Conservation (phyloP, 2,329 filamentous ascomycete genomes). For the Fusarium sp. region DNA sequence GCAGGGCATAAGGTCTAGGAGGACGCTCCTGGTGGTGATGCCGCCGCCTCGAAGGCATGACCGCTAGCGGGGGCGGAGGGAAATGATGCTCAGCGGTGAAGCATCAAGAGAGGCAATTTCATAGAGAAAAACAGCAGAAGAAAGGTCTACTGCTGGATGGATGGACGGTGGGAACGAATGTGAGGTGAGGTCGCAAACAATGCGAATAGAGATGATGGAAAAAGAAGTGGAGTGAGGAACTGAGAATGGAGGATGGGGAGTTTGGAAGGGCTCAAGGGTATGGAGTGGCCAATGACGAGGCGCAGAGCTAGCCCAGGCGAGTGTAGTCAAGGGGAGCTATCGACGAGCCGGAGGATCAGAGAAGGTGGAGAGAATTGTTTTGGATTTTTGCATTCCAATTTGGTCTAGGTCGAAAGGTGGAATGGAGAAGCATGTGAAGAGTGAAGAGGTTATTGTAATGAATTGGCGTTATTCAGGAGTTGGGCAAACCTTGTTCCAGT, state of each 20-base stretch:
- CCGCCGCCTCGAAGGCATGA: slow-evolving; percentile 37
- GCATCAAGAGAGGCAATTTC: slow-evolving; percentile 11
- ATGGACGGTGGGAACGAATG: slow-evolving; percentile 4
- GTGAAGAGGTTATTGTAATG: neutral
- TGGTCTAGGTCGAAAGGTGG: slow-evolving; percentile 13
- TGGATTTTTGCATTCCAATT: slow-evolving; percentile 31
- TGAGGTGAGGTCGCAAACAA: slow-evolving; percentile 19
- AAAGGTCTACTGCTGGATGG: neutral
- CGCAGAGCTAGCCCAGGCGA: slow-evolving; percentile 1
- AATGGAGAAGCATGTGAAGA: neutral
- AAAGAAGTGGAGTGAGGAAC: slow-evolving; percentile 25
- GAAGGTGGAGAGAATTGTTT: too few species aligned
- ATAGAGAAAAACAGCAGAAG: neutral
- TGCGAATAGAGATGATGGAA: slow-evolving; percentile 26
- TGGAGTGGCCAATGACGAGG: slow-evolving; percentile 16
- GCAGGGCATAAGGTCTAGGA: slow-evolving; percentile 35
- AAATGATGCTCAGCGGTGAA: slow-evolving; percentile 11
- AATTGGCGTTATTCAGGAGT: neutral
- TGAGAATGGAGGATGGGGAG: slow-evolving; percentile 6
- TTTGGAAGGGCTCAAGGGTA: slow-evolving; percentile 7
- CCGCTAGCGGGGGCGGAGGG: neutral
- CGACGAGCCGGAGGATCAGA: slow-evolving; percentile 12
- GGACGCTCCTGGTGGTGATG: slow-evolving; percentile 26
- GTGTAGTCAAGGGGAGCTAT: slow-evolving; percentile 27
- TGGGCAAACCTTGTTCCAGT: neutral